Evolutionary conservation across 139 green algal species (phyloP), one percentile per base, ranked within the genome.

Genomic region (Chlamydomonas sphaeroides): DNA sequence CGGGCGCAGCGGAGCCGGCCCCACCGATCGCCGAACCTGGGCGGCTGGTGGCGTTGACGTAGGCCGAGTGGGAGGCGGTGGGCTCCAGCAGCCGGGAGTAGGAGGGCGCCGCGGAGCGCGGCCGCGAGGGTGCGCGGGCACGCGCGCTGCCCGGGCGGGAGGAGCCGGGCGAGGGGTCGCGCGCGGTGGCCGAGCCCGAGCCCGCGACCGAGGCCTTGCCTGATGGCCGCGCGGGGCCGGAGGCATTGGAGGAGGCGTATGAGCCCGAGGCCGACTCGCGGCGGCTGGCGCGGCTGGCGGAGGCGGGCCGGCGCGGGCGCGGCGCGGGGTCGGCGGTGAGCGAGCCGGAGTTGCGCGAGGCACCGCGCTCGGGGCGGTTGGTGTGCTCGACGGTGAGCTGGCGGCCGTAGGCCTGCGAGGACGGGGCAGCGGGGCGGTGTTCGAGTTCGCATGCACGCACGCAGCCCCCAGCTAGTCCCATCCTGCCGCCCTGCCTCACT

Each of bases 311-410:
- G 15, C 25, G 5, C 6, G 28, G 8, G 7, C 56, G 61, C 11
- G 62, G 65, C 26, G 61, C 41, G 32, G 75, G 75, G 33, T 82
- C 75, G 42, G 62, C 62, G n/a, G 75, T 82, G n/a, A 82, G 75
- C 56, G 56, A 51, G 75, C 32, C 33, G 41, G 23, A 2, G n/a
- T 17, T 33, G 62, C 65, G 20, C 23, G 25, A 3, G 33, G 5
- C 11, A 21, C 36, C 30, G 41, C 75, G 62, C 18, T 18, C 2
- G 8, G 26, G 59, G 2, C 38, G 28, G n/a, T 61, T 20, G 14
- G n/a, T 6, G 73, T 70, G 56, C 59, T 82, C 75, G 21, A 33
- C 8, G 5, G 62, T 82, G 8, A 82, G 62, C 75, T 73, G 62
- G 1, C 45, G 61, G 75, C 75, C 75, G 75, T 82, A 82, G 30